These are phyloP conservation scores for Candida endomychidarum DNA, from an alignment of 805 yeast genomes.

Conservation along the genomic window DNA sequence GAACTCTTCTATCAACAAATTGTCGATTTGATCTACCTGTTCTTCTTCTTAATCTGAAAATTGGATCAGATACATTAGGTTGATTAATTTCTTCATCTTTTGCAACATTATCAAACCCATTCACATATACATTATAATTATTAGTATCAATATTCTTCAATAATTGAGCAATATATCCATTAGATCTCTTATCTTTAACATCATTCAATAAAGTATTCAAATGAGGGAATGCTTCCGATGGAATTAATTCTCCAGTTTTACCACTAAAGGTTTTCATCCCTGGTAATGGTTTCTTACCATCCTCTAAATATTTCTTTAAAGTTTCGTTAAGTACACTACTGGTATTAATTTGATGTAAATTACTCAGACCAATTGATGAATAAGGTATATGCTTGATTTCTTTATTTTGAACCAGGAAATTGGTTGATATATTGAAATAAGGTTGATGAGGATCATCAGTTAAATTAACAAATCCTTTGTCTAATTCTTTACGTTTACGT, in stretches of 20 bases:
- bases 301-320: conserved; percentile 42
- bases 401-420: conserved; percentile 44
- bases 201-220: conserved; percentile 40
- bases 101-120: conserved; percentile 28
- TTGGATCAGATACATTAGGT: conserved; percentile 44
- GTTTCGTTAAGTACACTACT: conserved; percentile 50
- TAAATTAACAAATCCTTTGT: conserved; percentile 75
- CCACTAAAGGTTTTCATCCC: conserved; percentile 49
- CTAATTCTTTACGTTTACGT: conserved; percentile 66
- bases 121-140: conserved; percentile 39
- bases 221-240: conserved; percentile 49
- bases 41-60: conserved; percentile 70
- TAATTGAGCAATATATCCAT: conserved; percentile 39
- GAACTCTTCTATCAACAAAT: conserved; percentile 69
- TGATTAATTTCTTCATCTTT: conserved; percentile 18
- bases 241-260: conserved; percentile 49
- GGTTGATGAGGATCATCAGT: conserved; percentile 89
- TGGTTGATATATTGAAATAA: conserved; percentile 62
- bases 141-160: conserved; percentile 39
- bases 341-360: conserved; percentile 63
- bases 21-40: conserved; percentile 67
- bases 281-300: conserved; percentile 45
- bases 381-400: conserved; percentile 72
- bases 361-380: conserved; percentile 69
- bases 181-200: conserved; percentile 21